phyloP scores from a whole-genome alignment of 495 filamentous ascomycete genomes.

The Talaromyces trachyspermus region DNA sequence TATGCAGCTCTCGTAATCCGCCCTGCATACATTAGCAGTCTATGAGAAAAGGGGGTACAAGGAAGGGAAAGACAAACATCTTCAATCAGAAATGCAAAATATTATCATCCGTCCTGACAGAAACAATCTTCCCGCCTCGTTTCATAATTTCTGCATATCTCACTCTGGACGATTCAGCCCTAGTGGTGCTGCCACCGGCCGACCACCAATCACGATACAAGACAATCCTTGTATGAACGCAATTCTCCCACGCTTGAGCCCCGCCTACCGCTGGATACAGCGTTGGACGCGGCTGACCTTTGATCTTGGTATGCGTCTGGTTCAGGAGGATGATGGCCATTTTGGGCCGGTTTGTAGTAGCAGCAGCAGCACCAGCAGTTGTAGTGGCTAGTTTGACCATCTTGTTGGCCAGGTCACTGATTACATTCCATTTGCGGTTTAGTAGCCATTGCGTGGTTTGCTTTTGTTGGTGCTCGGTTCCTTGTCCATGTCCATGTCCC shows the following conservation, averaged over 20 bases:
- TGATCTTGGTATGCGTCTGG: slow-evolving; percentile 65
- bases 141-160: slow-evolving; percentile 43
- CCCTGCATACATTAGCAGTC: neutral
- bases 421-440: slow-evolving; percentile 54
- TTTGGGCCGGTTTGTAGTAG: too few relatives aligned
- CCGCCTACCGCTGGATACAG: slow-evolving; percentile 65
- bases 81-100: slow-evolving; percentile 34
- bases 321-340: slow-evolving; percentile 63
- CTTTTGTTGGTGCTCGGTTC: slow-evolving; percentile 21
- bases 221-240: slow-evolving; percentile 57
- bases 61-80: slow-evolving; percentile 19
- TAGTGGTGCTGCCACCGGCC: neutral
- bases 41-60: neutral
- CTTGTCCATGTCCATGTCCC: slow-evolving; percentile 10
- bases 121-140: slow-evolving; percentile 25
- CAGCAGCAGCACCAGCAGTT: too few relatives aligned
- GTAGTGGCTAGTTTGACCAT: slow-evolving; percentile 64
- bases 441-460: slow-evolving; percentile 48
- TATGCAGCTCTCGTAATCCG: slow-evolving; percentile 6
- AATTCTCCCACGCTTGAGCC: slow-evolving; percentile 60
- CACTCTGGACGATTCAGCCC: too few relatives aligned
- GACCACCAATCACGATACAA: slow-evolving; percentile 57
- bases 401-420: slow-evolving; percentile 46
- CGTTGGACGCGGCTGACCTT: slow-evolving; percentile 45
- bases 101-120: slow-evolving; percentile 26